These are phyloP conservation scores for Venustampulla echinocandica DNA, from an alignment of 495 filamentous ascomycete genomes.

Conservation along the genomic window DNA sequence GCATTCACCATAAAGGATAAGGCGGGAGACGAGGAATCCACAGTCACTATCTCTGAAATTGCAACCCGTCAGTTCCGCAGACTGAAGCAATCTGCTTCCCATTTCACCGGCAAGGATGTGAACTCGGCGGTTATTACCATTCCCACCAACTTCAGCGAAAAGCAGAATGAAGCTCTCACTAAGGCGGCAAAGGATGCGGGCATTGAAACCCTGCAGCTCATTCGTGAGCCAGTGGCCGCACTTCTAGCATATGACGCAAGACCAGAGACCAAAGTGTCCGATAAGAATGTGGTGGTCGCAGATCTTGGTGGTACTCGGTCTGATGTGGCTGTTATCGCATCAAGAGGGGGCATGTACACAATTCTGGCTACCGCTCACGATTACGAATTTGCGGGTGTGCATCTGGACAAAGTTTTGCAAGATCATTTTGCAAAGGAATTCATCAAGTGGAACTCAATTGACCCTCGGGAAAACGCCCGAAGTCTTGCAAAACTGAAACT, in stretches of 20 bases:
- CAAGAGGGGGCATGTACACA: constrained; percentile 91
- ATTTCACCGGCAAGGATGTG: constrained; percentile 86
- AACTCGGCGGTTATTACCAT: constrained; percentile 89
- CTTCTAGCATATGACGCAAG: constrained; percentile 88
- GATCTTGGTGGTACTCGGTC: constrained; percentile 90
- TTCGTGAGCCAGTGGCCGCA: constrained; percentile 87
- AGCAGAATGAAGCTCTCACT: constrained; percentile 71
- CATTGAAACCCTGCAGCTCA: constrained; percentile 83
- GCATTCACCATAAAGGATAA: constrained; percentile 80
- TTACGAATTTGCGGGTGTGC: constrained; percentile 76
- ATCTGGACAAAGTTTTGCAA: constrained; percentile 81
- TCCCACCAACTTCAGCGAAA: constrained; percentile 84
- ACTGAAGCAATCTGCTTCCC: constrained; percentile 72
- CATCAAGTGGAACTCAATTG: constrained; percentile 83
- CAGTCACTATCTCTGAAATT: constrained; percentile 73
- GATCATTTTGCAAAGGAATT: constrained; percentile 99
- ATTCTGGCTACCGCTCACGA: constrained; percentile 90
- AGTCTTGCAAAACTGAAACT: constrained; percentile 86
- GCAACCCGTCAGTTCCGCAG: constrained; percentile 80
- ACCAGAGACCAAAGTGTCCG: constrained; percentile 59
- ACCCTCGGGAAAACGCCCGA: constrained; percentile 72
- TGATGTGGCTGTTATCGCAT: constrained; percentile 83
- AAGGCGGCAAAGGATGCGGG: constrained; percentile 72
- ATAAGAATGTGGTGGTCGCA: constrained; percentile 87
- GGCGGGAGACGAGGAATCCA: constrained; percentile 56